Percentiles rank a stretch among this genome's conserved stretches.
Evolutionary conservation across 164 flowering plant species (phyloP).

Genomic region (Warburgia ugandensis): DNA sequence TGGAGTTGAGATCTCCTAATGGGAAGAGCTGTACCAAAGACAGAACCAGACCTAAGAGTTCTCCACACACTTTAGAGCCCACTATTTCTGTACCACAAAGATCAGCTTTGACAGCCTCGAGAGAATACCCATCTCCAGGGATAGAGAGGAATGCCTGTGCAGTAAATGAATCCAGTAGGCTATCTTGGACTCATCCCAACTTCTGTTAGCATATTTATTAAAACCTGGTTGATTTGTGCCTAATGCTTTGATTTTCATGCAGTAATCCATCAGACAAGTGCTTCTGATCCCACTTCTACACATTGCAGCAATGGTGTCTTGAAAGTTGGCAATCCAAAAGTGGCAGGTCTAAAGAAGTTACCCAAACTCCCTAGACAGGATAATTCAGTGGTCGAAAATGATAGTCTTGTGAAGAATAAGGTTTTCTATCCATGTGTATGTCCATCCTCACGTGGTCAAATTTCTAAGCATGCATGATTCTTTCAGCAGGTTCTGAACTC

Average conservation of each 20-base stretch:
- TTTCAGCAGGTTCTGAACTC: no score
- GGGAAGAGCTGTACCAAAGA: slow-evolving; percentile 17
- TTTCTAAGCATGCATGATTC: no score
- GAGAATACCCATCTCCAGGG: slow-evolving; percentile 28
- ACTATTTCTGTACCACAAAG: slow-evolving; percentile 26
- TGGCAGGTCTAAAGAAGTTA: slow-evolving; percentile 44
- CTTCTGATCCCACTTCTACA: slow-evolving; percentile 12
- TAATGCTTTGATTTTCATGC: slow-evolving; percentile 13
- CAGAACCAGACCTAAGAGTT: slow-evolving; percentile 21
- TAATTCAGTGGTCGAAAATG: slow-evolving; percentile 15
- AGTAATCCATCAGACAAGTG: slow-evolving; percentile 28
- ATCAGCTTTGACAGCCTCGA: slow-evolving; percentile 23
- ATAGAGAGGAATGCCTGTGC: slow-evolving; percentile 21
- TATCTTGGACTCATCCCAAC: not conserved
- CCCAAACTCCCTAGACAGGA: slow-evolving; percentile 29
- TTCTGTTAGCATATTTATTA: not conserved
- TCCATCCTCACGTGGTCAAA: no score
- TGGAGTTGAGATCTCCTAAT: slow-evolving; percentile 15
- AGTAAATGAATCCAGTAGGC: slow-evolving; percentile 38
- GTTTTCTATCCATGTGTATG: slow-evolving; percentile 28
- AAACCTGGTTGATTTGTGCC: not conserved
- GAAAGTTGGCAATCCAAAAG: slow-evolving; percentile 29
- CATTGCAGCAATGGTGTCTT: slow-evolving; percentile 25
- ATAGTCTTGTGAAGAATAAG: slow-evolving; percentile 38
- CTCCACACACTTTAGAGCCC: slow-evolving; percentile 16